Conservation (phyloP, 352 stramenopile genomes). For the Blastocystis sp. region DNA sequence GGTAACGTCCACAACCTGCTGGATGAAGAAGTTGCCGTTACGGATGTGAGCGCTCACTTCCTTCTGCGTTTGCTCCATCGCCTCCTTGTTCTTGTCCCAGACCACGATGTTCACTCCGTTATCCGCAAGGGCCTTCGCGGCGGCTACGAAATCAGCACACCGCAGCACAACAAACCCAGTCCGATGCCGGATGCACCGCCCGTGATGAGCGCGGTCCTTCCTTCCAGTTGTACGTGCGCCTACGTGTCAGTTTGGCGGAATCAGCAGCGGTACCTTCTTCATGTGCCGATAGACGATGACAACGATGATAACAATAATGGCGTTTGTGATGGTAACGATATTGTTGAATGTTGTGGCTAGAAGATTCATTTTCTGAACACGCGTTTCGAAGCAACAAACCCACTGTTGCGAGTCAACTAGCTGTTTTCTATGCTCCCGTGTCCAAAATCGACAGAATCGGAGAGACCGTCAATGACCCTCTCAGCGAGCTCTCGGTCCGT, state of each 20-base stretch:
- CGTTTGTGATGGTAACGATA: conserved; percentile 30
- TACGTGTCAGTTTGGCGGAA: not conserved
- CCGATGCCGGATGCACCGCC: conserved; percentile 40
- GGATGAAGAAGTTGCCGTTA: conserved; percentile 33
- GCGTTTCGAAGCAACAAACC: conserved; percentile 12
- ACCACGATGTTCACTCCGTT: conserved; percentile 48
- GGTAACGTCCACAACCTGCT: conserved; percentile 45
- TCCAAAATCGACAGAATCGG: too few relatives aligned
- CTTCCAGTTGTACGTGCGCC: conserved; percentile 30
- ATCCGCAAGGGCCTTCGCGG: conserved; percentile 41
- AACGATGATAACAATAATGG: conserved; percentile 27
- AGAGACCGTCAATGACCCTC: too few relatives aligned
- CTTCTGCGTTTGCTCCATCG: conserved; percentile 1
- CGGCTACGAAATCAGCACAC: conserved; percentile 5
- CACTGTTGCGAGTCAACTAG: not conserved
- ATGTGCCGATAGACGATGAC: not conserved
- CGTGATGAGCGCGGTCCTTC: conserved; percentile 49
- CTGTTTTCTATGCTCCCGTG: too few relatives aligned
- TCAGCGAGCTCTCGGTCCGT: too few relatives aligned
- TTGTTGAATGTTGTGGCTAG: not conserved
- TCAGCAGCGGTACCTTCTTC: not conserved
- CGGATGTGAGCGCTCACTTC: conserved; percentile 7
- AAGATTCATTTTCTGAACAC: conserved; percentile 21
- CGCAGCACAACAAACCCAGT: not conserved
- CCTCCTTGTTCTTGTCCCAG: conserved; percentile 44